Evolutionary conservation across 257 asterid species (phyloP).

Genomic region (Sherardia arvensis): DNA sequence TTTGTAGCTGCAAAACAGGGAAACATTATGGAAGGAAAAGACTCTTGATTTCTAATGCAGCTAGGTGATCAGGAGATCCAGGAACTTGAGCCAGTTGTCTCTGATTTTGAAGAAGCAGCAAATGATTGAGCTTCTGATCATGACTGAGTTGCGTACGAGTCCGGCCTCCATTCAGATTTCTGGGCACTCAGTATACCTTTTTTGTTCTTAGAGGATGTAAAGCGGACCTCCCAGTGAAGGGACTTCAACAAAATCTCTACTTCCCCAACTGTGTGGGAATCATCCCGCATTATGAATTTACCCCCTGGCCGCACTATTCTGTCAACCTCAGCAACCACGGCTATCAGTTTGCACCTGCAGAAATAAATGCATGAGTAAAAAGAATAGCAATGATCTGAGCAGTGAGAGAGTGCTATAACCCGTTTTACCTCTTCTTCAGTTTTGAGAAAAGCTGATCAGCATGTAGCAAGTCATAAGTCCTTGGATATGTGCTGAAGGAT

Average conservation of each 20-base stretch:
- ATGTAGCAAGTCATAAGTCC: slow-evolving; percentile 73
- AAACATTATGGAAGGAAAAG: background rate
- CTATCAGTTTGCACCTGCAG: slow-evolving; percentile 58
- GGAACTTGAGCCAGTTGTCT: background rate
- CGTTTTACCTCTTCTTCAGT: slow-evolving; percentile 50
- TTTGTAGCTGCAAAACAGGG: background rate
- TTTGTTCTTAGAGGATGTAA: slow-evolving; percentile 42
- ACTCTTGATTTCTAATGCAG: background rate
- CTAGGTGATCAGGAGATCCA: background rate
- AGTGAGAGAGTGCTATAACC: background rate
- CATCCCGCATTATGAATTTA: slow-evolving; percentile 57
- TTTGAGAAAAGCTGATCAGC: slow-evolving; percentile 82
- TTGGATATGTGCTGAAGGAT: slow-evolving; percentile 85
- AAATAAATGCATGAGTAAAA: background rate
- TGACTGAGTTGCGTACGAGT: slow-evolving; percentile 11
- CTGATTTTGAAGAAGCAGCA: background rate
- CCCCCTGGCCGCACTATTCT: slow-evolving; percentile 81
- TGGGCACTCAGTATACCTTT: slow-evolving; percentile 63
- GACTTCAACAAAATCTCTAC: slow-evolving; percentile 59
- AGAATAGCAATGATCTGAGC: background rate
- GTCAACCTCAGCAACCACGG: slow-evolving; percentile 65
- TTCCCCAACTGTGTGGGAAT: slow-evolving; percentile 39
- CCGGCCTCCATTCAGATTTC: slow-evolving; percentile 70
- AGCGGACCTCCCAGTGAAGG: slow-evolving; percentile 66
- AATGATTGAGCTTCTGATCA: background rate